These are phyloP conservation scores for Pyrenophora seminiperda DNA, from an alignment of 2,329 filamentous ascomycete species.

Conservation along the genomic window DNA sequence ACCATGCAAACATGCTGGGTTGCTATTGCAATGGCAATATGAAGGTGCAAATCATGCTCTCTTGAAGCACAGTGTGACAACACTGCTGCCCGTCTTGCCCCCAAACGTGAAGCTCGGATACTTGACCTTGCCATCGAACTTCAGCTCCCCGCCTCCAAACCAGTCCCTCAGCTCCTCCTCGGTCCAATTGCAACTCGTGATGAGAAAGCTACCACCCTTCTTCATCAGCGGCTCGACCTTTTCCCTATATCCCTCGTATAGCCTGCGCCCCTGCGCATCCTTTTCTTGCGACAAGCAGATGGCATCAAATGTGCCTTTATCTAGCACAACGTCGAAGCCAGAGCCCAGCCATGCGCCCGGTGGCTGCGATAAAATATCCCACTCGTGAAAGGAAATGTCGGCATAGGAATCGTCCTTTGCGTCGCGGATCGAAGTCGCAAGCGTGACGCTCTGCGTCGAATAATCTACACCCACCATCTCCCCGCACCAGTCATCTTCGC, in stretches of 20 bases:
- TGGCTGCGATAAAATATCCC: conserved; percentile 56
- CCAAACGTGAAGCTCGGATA: conserved; percentile 91
- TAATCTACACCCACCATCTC: conserved; percentile 88
- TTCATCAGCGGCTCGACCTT: conserved; percentile 72
- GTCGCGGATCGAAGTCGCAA: conserved; percentile 68
- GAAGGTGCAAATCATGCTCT: conserved; percentile 47
- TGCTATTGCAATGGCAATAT: conserved; percentile 58
- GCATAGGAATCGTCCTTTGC: conserved; percentile 34
- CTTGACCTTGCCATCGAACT: conserved; percentile 69
- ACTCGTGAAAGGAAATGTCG: conserved; percentile 57
- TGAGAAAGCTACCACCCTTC: conserved; percentile 72
- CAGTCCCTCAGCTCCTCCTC: conserved; percentile 80
- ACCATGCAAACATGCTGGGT: conserved; percentile 60
- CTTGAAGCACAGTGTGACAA: conserved; percentile 83
- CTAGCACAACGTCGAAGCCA: conserved; percentile 89
- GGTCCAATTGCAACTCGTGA: conserved; percentile 99
- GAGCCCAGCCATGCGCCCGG: conserved; percentile 61
- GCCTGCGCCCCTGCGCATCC: conserved; percentile 59
- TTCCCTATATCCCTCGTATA: conserved; percentile 76
- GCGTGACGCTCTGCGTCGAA: conserved; percentile 71
- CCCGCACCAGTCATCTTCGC: conserved; percentile 70
- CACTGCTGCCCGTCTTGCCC: conserved; percentile 83
- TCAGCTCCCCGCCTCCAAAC: conserved; percentile 68
- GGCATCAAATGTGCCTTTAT: conserved; percentile 98
- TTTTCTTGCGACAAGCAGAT: conserved; percentile 73